phyloP scores from a whole-genome alignment of 2,329 filamentous ascomycete genomes.

The Thelonectria rubi region DNA sequence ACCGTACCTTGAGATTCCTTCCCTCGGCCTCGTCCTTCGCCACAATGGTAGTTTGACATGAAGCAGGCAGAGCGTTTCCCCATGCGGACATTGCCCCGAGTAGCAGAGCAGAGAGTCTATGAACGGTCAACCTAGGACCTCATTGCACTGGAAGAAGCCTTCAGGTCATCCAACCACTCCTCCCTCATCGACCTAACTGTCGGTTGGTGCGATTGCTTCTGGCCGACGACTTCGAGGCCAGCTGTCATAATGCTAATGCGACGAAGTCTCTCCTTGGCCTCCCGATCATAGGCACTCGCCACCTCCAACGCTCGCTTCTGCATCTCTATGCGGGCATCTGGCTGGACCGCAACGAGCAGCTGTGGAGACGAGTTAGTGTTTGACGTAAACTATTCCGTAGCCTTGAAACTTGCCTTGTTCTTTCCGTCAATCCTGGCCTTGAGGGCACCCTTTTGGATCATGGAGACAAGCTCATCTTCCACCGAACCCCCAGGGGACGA shows the following conservation, averaged over 20 bases:
- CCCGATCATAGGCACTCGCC: slow-evolving; percentile 76
- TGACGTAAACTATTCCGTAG: background rate
- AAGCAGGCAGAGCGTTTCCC: slow-evolving; percentile 2
- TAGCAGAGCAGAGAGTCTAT: background rate
- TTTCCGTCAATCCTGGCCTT: slow-evolving; percentile 87
- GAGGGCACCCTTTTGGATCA: slow-evolving; percentile 79
- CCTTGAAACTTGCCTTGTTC: slow-evolving; percentile 65
- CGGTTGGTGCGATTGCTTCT: slow-evolving; percentile 34
- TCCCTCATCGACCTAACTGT: slow-evolving; percentile 41
- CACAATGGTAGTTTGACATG: background rate
- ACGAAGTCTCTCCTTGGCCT: slow-evolving; percentile 79
- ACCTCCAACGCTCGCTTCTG: slow-evolving; percentile 75
- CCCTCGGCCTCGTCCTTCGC: background rate
- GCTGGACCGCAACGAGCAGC: slow-evolving; percentile 77
- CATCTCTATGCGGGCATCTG: slow-evolving; percentile 72
- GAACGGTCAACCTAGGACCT: slow-evolving; percentile 23
- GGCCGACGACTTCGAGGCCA: slow-evolving; percentile 71
- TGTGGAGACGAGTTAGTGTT: slow-evolving; percentile 44
- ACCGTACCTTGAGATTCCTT: slow-evolving; percentile 7
- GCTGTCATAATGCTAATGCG: slow-evolving; percentile 80
- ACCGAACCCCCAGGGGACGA: slow-evolving; percentile 69
- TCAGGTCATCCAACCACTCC: slow-evolving; percentile 47
- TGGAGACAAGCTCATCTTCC: slow-evolving; percentile 76
- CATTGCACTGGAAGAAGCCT: slow-evolving; percentile 14
- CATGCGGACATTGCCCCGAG: slow-evolving; percentile 2